A percentile compares a stretch with the other conserved stretches of the same genome.
phyloP scores from a whole-genome alignment of 1,284 basidiomycete species.

The Ganoderma boninense region DNA sequence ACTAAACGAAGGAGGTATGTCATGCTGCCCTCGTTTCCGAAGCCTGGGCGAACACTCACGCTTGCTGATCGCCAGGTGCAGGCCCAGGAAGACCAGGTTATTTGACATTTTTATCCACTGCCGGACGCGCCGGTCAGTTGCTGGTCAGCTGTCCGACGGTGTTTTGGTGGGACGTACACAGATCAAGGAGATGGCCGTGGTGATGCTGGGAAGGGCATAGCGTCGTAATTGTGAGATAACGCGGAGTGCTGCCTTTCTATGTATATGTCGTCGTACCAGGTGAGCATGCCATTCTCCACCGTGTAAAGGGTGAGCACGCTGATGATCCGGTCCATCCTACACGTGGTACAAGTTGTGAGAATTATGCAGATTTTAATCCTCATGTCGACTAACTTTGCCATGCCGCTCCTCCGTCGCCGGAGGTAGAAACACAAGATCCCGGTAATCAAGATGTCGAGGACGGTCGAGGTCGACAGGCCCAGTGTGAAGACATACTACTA shows the following conservation, averaged over 20 bases:
- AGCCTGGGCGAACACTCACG: slow-evolving; percentile 10
- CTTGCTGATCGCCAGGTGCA: slow-evolving; percentile 26
- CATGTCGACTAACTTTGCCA: slow-evolving; percentile 10
- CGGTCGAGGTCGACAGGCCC: slow-evolving; percentile 18
- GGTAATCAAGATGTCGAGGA: slow-evolving; percentile 23
- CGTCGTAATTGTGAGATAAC: neutral
- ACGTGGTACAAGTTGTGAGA: neutral
- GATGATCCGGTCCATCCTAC: slow-evolving; percentile 24
- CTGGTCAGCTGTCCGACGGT: neutral
- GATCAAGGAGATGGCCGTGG: slow-evolving; percentile 22
- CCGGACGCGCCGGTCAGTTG: slow-evolving; percentile 1
- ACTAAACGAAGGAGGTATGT: slow-evolving; percentile 15
- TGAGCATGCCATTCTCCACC: slow-evolving; percentile 27
- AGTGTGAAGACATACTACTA: slow-evolving; percentile 24
- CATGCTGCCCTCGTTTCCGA: neutral
- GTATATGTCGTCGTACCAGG: slow-evolving; percentile 16
- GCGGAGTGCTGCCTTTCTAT: neutral
- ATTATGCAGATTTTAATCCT: neutral
- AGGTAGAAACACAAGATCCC: slow-evolving; percentile 24
- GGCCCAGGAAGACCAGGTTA: slow-evolving; percentile 25
- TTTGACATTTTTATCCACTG: slow-evolving; percentile 25
- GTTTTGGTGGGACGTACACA: slow-evolving; percentile 16
- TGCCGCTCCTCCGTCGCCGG: slow-evolving; percentile 22
- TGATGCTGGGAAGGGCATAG: slow-evolving; percentile 9
- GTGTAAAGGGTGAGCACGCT: slow-evolving; percentile 20